Evolutionary conservation across 1,139 yeast genomes (phyloP), one percentile per base, ranked within the genome.

Genomic region (Hanseniaspora sp.): DNA sequence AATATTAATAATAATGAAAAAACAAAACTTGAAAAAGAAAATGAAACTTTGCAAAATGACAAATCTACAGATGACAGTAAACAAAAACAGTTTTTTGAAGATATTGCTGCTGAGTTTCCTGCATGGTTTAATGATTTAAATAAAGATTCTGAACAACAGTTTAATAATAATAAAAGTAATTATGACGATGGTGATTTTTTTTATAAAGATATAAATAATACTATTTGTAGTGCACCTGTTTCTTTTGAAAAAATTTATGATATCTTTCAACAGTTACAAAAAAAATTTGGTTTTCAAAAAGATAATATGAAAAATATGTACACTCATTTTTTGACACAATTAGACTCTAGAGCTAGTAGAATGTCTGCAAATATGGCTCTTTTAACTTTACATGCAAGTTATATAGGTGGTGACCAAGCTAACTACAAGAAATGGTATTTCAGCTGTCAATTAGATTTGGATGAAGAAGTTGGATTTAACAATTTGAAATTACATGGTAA

Each of bases 371-470:
- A 59, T 1, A 71, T 69, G 48, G 87, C 90, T 0, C 69, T 83
- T 55, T 66, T 72, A 46, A 74, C 86, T 0, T 61, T 83, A 46
- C 88, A 83, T 67, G 85, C 83, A 0, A 85, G 83, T 56, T 83
- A 82, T 62, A 79, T 83, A 58, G 87, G 87, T 0, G 92, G 90
- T 1, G 71, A 75, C 29, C 75, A 80, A 58, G 71, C 90, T 0
- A 83, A 83, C 63, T 83, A 77, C 63, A 73, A 76, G 59, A 83
- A 80, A 63, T 83, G 90, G 90, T 83, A 77, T 62, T 82, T 83
- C 71, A 87, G 87, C 2, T 80, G 86, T 3, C 80, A 77, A 61
- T 67, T 81, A 61, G 86, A 82, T 67, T 63, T 80, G 46, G 86
- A 80, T 64, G 86, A 81, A 61, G 71, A 75, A n/a, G 63, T 75